phyloP scores from a whole-genome alignment of 1,284 basidiomycete genomes.

The Apiotrichum laibachii region DNA sequence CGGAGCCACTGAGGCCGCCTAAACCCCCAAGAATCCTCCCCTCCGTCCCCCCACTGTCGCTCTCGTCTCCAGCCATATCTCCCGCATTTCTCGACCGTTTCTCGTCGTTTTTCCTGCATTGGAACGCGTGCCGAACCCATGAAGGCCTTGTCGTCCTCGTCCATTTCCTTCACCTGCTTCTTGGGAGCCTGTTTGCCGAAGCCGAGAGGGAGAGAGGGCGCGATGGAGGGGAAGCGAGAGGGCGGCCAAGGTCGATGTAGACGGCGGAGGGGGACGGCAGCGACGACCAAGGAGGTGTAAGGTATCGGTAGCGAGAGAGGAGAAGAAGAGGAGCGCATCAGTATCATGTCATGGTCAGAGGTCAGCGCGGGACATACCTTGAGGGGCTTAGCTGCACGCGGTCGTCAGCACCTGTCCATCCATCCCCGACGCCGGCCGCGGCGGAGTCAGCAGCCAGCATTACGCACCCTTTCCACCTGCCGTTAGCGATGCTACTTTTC shows the following conservation, averaged over 20 bases:
- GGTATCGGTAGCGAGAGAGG: not conserved
- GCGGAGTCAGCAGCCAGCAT: no score
- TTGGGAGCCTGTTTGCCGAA: slow-evolving; percentile 17
- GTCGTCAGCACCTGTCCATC: no score
- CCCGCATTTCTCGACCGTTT: no score
- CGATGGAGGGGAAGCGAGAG: no score
- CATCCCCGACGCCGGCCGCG: no score
- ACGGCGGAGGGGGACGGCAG: not conserved
- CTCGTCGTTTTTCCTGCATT: no score
- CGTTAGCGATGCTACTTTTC: no score
- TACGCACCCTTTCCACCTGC: no score
- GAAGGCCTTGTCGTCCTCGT: slow-evolving; percentile 43
- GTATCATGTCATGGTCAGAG: no score
- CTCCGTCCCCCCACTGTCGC: not conserved
- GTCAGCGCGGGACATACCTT: slow-evolving; percentile 23
- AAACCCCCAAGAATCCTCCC: no score
- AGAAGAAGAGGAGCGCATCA: not conserved
- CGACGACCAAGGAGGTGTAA: not conserved
- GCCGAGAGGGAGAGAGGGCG: not conserved
- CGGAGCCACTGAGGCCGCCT: no score
- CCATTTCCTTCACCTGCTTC: slow-evolving; percentile 27
- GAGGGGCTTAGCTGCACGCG: slow-evolving; percentile 23
- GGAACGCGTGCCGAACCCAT: slow-evolving; percentile 13
- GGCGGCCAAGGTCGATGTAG: no score
- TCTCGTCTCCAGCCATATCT: not conserved